phyloP scores from a whole-genome alignment of 2,329 filamentous ascomycete genomes.

The Tolypocladium capitatum region DNA sequence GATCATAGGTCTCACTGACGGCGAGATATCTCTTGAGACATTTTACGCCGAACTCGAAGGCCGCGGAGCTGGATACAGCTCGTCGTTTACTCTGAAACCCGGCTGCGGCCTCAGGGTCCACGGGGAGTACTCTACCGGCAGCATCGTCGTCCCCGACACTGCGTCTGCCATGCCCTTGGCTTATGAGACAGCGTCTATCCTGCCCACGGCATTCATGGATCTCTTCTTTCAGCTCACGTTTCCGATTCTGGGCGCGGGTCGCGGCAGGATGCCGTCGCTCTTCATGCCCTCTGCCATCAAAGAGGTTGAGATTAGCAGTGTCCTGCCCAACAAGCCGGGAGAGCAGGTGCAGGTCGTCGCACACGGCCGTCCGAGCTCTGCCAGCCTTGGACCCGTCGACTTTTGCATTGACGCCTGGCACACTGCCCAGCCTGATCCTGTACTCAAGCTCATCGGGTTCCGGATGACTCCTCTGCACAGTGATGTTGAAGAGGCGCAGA shows the following conservation, averaged over 20 bases:
- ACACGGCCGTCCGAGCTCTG: constrained; percentile 10
- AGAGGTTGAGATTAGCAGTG: constrained; percentile 15
- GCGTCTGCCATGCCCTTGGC: constrained; percentile 28
- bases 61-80: constrained; percentile 13
- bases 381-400: constrained; percentile 15
- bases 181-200: constrained; percentile 27
- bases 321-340: constrained; percentile 13
- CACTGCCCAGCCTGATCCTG: constrained; percentile 11
- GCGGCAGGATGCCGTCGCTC: constrained; percentile 15
- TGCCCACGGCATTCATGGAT: constrained; percentile 35
- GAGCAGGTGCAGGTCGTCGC: constrained; percentile 15
- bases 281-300: constrained; percentile 23
- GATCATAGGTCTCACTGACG: not conserved
- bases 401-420: constrained; percentile 21
- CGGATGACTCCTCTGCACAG: constrained; percentile 28
- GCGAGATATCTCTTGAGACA: constrained; percentile 4
- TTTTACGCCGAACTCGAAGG: constrained; percentile 15
- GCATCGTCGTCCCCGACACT: constrained; percentile 29
- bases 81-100: constrained; percentile 9
- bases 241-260: constrained; percentile 22
- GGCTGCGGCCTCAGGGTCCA: constrained; percentile 4
- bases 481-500: constrained; percentile 9
- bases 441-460: constrained; percentile 23
- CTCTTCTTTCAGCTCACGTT: constrained; percentile 27
- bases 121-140: constrained; percentile 8